These are phyloP conservation scores for Ciborinia camelliae DNA, from an alignment of 2,329 filamentous ascomycete species.

Conservation along the genomic window DNA sequence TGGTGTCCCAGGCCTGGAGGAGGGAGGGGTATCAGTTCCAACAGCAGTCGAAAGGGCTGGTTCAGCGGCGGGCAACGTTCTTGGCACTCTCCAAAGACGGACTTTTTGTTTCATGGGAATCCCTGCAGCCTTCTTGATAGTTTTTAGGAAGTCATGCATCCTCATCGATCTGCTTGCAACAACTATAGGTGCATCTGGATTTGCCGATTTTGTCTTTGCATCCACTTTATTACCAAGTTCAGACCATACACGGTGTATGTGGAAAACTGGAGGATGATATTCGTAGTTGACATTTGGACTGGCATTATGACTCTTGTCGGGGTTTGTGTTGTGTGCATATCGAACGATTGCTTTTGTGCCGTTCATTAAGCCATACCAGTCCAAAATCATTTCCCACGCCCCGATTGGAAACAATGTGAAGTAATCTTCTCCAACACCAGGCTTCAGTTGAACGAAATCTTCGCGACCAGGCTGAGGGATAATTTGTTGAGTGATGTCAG, in stretches of 20 bases:
- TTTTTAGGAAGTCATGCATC: conserved; percentile 71
- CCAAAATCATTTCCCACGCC: conserved; percentile 76
- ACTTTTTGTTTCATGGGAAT: conserved; percentile 72
- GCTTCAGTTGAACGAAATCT: conserved; percentile 70
- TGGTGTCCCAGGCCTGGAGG: conserved; percentile 35
- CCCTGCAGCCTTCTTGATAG: conserved; percentile 64
- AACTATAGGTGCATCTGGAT: conserved; percentile 60
- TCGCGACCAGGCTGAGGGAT: conserved; percentile 49
- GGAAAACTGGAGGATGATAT: conserved; percentile 79
- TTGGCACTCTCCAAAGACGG: conserved; percentile 49
- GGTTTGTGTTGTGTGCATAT: conserved; percentile 71
- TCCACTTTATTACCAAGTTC: conserved; percentile 54
- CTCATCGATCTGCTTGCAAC: conserved; percentile 68
- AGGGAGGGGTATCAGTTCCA: conserved; percentile 42
- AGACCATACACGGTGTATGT: conserved; percentile 73
- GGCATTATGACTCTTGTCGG: conserved; percentile 45
- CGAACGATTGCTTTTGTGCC: conserved; percentile 71
- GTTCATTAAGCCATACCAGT: conserved; percentile 76
- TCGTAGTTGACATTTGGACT: conserved; percentile 73
- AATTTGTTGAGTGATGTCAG: conserved; percentile 68
- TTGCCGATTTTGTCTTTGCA: conserved; percentile 58
- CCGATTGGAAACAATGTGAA: conserved; percentile 74
- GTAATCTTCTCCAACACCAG: conserved; percentile 64
- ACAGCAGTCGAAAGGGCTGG: conserved; percentile 40
- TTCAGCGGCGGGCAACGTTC: conserved; percentile 31